Conservation (phyloP, 2,329 filamentous ascomycete genomes). For the Colletotrichum sp. region DNA sequence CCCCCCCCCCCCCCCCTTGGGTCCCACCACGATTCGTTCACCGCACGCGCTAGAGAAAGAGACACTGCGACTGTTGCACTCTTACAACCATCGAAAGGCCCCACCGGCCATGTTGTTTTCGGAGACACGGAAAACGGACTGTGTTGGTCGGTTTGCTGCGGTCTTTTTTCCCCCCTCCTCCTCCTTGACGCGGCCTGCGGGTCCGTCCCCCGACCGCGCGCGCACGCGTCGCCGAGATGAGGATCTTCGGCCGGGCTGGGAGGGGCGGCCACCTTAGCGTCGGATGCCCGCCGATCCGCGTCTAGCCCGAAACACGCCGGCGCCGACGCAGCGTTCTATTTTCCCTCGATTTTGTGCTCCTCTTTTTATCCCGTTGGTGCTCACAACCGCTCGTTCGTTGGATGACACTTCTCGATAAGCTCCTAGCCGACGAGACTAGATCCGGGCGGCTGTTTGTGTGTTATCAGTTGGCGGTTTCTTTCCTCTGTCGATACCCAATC, state of each 20-base stretch:
- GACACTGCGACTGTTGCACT: neutral
- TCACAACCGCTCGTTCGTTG: neutral
- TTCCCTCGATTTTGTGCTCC: neutral
- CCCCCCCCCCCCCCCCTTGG: neutral
- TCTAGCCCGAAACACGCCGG: constrained; percentile 1
- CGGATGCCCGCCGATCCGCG: constrained; percentile 1
- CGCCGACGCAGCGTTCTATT: neutral
- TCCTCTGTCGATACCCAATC: neutral
- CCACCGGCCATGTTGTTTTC: neutral
- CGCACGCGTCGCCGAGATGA: constrained; percentile 9
- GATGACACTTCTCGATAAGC: neutral
- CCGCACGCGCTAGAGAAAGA: neutral
- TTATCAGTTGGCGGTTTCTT: neutral
- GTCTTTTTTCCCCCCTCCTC: neutral
- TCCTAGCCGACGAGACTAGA: neutral
- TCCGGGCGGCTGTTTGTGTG: neutral
- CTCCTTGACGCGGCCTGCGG: neutral
- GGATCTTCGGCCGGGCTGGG: constrained; percentile 9
- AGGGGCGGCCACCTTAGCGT: neutral
- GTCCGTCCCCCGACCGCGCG: neutral
- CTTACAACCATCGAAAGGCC: neutral
- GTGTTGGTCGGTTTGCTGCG: neutral
- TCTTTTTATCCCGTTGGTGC: neutral
- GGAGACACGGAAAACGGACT: neutral
- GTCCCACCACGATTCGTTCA: neutral